These are phyloP conservation scores for Sporothrix schenckii DNA, from an alignment of 2,329 filamentous ascomycete genomes.

Conservation along the genomic window DNA sequence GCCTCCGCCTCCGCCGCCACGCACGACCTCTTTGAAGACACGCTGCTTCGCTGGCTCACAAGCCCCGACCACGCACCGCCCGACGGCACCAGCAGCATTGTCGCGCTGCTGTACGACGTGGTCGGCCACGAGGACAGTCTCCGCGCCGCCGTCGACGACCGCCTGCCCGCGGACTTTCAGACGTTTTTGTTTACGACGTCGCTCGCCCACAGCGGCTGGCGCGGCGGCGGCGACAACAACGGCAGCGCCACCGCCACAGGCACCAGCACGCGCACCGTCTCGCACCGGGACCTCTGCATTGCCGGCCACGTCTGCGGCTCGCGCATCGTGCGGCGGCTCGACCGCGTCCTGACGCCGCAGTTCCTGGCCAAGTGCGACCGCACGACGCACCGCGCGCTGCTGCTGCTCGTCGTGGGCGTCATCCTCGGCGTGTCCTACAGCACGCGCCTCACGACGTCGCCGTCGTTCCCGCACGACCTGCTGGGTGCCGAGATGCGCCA, in stretches of 20 bases:
- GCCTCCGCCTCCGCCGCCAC: not conserved
- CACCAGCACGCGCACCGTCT: conserved; percentile 17
- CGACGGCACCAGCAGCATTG: conserved; percentile 41
- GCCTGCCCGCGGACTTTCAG: conserved; percentile 39
- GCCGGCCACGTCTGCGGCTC: conserved; percentile 40
- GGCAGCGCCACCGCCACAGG: conserved; percentile 29
- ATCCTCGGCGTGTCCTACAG: conserved; percentile 41
- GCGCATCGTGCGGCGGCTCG: conserved; percentile 41
- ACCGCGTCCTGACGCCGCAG: conserved; percentile 42
- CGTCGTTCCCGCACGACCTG: conserved; percentile 36
- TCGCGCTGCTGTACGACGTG: conserved; percentile 40
- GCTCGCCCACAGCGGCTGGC: conserved; percentile 38
- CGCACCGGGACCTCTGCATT: conserved; percentile 36
- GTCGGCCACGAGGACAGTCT: conserved; percentile 37
- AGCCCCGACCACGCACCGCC: conserved; percentile 38
- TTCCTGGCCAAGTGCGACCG: conserved; percentile 38
- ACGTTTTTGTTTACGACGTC: conserved; percentile 41
- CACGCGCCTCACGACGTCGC: conserved; percentile 35
- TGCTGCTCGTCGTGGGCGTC: conserved; percentile 41
- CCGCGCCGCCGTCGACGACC: conserved; percentile 35
- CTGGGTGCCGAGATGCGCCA: conserved; percentile 39
- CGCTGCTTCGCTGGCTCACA: conserved; percentile 40
- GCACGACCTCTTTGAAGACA: conserved; percentile 38
- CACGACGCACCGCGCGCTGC: conserved; percentile 39
- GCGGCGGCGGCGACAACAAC: conserved; percentile 4